Conservation (phyloP, 257 asterid species). For the Paulownia fortunei region DNA sequence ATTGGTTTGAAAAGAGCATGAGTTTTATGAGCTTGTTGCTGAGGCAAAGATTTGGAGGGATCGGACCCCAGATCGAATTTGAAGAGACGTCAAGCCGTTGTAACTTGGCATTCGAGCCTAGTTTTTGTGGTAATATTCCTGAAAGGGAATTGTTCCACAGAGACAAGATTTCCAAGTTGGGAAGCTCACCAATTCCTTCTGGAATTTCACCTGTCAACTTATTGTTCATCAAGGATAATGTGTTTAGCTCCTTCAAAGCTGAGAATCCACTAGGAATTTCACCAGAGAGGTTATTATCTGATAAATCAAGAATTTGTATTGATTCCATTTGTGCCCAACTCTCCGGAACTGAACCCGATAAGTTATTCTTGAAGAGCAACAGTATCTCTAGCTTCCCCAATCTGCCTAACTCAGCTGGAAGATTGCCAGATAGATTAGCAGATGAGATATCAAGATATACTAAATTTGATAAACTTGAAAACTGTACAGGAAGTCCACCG, state of each 20-base stretch:
- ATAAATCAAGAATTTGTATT: slow-evolving; percentile 63
- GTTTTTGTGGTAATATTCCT: slow-evolving; percentile 67
- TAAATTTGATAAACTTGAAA: slow-evolving; percentile 51
- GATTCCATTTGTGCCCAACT: slow-evolving; percentile 50
- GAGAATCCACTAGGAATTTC: slow-evolving; percentile 61
- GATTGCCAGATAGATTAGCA: slow-evolving; percentile 70
- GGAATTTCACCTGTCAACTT: slow-evolving; percentile 78
- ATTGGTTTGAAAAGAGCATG: slow-evolving; percentile 73
- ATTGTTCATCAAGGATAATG: slow-evolving; percentile 67
- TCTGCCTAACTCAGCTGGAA: slow-evolving; percentile 58
- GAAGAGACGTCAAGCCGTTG: slow-evolving; percentile 80
- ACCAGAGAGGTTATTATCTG: slow-evolving; percentile 73
- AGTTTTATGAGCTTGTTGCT: slow-evolving; percentile 56
- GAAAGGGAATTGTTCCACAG: slow-evolving; percentile 89
- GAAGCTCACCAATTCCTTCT: slow-evolving; percentile 71
- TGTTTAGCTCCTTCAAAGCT: slow-evolving; percentile 43
- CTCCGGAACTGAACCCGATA: slow-evolving; percentile 65
- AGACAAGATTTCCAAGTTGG: slow-evolving; percentile 54
- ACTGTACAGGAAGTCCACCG: slow-evolving; percentile 56
- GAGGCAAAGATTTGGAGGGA: slow-evolving; percentile 78
- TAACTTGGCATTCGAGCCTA: slow-evolving; percentile 74
- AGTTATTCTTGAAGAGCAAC: slow-evolving; percentile 59
- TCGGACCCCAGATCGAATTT: slow-evolving; percentile 68
- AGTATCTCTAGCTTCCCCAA: slow-evolving; percentile 55
- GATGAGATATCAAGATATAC: slow-evolving; percentile 69